A percentile compares a stretch with the other conserved stretches of the same genome.
Evolutionary conservation across 306 rosid species (phyloP).

Genomic region (Dalbergia cultrata): DNA sequence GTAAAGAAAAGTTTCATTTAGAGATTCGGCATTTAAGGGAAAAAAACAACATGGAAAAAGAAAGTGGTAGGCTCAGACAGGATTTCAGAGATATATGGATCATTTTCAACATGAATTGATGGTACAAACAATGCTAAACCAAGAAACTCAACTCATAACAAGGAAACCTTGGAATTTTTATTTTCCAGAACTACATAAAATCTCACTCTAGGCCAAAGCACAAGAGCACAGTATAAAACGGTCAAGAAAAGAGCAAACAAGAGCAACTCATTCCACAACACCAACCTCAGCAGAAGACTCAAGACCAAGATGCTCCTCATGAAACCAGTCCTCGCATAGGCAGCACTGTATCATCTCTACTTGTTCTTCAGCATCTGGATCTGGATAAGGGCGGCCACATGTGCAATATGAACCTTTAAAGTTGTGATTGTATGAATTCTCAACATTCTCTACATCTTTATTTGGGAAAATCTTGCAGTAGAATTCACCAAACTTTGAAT

Average conservation of each 20-base stretch:
- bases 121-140: conserved; percentile 22
- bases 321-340: conserved; percentile 98
- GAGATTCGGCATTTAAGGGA: neutral
- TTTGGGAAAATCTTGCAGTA: conserved; percentile 82
- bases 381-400: conserved; percentile 94
- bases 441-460: conserved; percentile 81
- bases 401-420: conserved; percentile 95
- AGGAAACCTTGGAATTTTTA: neutral
- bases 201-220: neutral
- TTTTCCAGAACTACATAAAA: conserved; percentile 12
- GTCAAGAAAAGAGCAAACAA: conserved; percentile 15
- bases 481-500: conserved; percentile 91
- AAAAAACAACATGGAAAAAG: neutral
- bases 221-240: conserved; percentile 20
- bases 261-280: conserved; percentile 32
- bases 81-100: conserved; percentile 1
- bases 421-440: conserved; percentile 86
- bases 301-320: conserved; percentile 95
- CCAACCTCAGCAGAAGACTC: conserved; percentile 85
- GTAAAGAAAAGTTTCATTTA: neutral
- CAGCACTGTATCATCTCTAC: conserved; percentile 98
- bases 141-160: conserved; percentile 1
- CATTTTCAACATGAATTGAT: conserved; percentile 12
- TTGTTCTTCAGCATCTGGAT: conserved; percentile 91
- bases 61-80: neutral